These are phyloP conservation scores for Cladosporium sp. DNA, from an alignment of 2,329 filamentous ascomycete genomes.

Conservation along the genomic window DNA sequence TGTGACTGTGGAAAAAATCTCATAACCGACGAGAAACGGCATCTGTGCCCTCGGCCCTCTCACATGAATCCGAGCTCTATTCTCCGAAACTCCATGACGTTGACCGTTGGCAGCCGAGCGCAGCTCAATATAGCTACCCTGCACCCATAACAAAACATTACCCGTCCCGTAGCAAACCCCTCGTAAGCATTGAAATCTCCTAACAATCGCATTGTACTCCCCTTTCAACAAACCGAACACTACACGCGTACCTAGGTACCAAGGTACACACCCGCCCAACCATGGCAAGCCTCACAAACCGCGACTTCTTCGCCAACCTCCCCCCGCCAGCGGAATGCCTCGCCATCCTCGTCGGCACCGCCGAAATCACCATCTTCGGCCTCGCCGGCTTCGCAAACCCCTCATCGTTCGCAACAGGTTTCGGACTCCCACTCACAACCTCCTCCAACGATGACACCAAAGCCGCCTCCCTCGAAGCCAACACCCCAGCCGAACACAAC, in stretches of 20 bases:
- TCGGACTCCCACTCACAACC: constrained; percentile 27
- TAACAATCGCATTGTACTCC: too few relatives aligned
- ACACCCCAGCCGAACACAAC: background rate
- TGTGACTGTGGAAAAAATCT: background rate
- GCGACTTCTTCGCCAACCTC: constrained; percentile 25
- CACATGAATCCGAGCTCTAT: background rate
- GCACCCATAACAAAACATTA: too few relatives aligned
- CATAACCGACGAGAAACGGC: background rate
- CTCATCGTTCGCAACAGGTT: constrained; percentile 29
- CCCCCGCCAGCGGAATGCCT: constrained; percentile 33
- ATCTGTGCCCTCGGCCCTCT: too few relatives aligned
- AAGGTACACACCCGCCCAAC: background rate
- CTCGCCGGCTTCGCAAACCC: constrained; percentile 32
- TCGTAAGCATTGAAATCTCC: too few relatives aligned
- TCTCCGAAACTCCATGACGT: constrained; percentile 1
- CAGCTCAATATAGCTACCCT: background rate
- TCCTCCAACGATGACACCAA: background rate
- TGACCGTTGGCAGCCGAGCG: background rate
- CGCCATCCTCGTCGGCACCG: constrained; percentile 31
- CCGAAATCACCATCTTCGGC: constrained; percentile 31
- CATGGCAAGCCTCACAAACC: background rate
- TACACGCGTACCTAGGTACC: too few relatives aligned
- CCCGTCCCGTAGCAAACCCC: too few relatives aligned
- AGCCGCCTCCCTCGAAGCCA: background rate
- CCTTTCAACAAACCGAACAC: too few relatives aligned